Base-by-base conservation (phyloP, 2,329 filamentous ascomycete genomes). In the Venturia aucupariae region DNA sequence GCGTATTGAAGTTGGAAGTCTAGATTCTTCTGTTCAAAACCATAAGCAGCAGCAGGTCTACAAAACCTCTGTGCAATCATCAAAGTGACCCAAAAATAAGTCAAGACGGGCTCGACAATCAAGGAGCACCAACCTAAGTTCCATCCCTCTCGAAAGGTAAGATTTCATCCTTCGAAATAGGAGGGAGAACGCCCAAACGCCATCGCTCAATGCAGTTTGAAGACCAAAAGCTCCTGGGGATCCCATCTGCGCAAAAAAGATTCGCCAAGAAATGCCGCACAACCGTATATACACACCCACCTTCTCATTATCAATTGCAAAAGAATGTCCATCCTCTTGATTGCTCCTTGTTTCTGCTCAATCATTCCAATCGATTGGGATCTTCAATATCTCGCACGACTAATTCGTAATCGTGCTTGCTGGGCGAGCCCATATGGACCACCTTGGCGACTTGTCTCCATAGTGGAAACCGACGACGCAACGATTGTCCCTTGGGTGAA, bases 401-500 rank as follows among this genome's bases (percentile, higher is more conserved):
- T 6, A 57, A 19, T 22, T 57, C 51, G 13, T 57, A 57, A 35
- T 57, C 27, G 30, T 57, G 35, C 51, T 57, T 57, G 10, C 15
- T 35, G 5, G 51, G 27, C 10, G 30, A 35, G 15, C 51, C 51
- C 11, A 57, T 57, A 30, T 57, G 27, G 24, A 22, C 27, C 17
- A 35, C 51, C 30, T 32, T 57, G 51, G 30, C 51, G 4, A 57
- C 51, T 57, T n/a, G 32, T 35, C 51, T 57, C 51, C 51, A 62
- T 4, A 62, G 27, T 4, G 61, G 22, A 8, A 62, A 51, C 22
- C 61, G 24, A 13, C 61, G 41, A n/a, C 61, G 61, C n/a, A 32
- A 38, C 7, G 41, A 39, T 35, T 62, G 61, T 41, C 61, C 61
- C 24, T 62, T 62, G n/a, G 61, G 42, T 17, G 35, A 42, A 32